phyloP scores from a whole-genome alignment of 2,329 filamentous ascomycete genomes.

The Ophiocordyceps robertsii region DNA sequence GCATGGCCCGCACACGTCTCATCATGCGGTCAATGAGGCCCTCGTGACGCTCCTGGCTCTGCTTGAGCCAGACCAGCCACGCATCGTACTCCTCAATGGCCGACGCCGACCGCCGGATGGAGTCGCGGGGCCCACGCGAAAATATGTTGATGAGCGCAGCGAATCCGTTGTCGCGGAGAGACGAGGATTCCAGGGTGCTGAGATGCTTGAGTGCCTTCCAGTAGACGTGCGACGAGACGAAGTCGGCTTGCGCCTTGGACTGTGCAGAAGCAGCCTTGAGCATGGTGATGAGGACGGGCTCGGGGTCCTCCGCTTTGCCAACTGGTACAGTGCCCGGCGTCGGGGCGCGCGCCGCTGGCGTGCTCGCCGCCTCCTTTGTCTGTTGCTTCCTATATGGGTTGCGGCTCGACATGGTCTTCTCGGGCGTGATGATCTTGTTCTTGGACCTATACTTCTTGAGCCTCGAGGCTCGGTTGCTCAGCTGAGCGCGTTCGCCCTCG shows the following conservation, averaged over 20 bases:
- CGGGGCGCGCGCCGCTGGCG: conserved; percentile 1
- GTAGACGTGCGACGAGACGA: conserved; percentile 71
- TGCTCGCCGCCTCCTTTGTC: conserved; percentile 1
- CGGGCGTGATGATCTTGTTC: conserved; percentile 40
- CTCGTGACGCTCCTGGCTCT: conserved; percentile 68
- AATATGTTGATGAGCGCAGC: conserved; percentile 62
- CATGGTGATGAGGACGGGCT: conserved; percentile 54
- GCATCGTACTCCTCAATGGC: conserved; percentile 69
- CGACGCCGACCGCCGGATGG: conserved; percentile 53
- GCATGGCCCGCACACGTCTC: conserved; percentile 56
- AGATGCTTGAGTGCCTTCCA: conserved; percentile 72
- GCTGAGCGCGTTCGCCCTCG: conserved; percentile 44
- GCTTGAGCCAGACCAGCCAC: conserved; percentile 73
- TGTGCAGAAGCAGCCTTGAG: conserved; percentile 63
- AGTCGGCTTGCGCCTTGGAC: conserved; percentile 68
- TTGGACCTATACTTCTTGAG: conserved; percentile 47
- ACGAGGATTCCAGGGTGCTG: conserved; percentile 45
- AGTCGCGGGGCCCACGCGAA: conserved; percentile 55
- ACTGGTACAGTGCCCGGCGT: conserved; percentile 1
- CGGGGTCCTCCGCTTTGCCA: conserved; percentile 24
- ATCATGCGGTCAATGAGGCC: conserved; percentile 62
- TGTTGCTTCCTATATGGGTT: conserved; percentile 40
- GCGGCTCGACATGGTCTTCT: conserved; percentile 38
- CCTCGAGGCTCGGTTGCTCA: conserved; percentile 57
- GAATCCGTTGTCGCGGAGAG: conserved; percentile 54